Evolutionary conservation across 2,329 filamentous ascomycete genomes (phyloP), one percentile per base, ranked within the genome.

Genomic region (Lithohypha guttulata): DNA sequence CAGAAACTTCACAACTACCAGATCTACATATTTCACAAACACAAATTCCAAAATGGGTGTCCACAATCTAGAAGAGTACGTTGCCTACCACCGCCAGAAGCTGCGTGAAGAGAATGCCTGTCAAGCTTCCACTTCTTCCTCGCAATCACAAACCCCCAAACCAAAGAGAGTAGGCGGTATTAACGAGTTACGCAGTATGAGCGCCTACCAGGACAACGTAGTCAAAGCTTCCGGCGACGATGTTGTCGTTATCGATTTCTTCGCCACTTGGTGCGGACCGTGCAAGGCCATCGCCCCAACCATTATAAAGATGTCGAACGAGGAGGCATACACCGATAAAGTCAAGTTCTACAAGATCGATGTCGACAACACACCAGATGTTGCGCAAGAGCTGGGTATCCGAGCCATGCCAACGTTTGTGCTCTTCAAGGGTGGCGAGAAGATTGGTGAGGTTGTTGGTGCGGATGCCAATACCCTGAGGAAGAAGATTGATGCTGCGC

Each of bases 371-470:
- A 67, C 89, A 27, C 68, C 78, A 50, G 77, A 83, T 1, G 72
- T 94, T 34, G 77, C 83, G 21, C 71, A 79, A 54, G 77, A 91
- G 58, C 77, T 91, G 47, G 76, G 75, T 48, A 75, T 96, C 60
- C 77, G 83, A 53, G 86, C 87, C 59, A 94, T 96, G 86, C 87
- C 89, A 41, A 93, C 85, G 19, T 94, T 96, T 68, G 56, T 82
- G 41, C 61, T 93, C 56, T 94, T 86, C 75, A 83, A 85, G 72
- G 63, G 79, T 51, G 85, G 82, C 49, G 60, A 84, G 60, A 81
- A 83, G 69, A 62, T 77, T 23, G 69, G 64, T 29, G 79, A 84
- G 64, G 65, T 94, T 42, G 75, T 91, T 19, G 87, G 87, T 47
- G 86, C 85, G 54, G 85, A 85, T 65, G 26, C 25, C 13, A 21